phyloP scores from a whole-genome alignment of 1,284 basidiomycete genomes.

The Pseudomicrostroma phylloplanum region DNA sequence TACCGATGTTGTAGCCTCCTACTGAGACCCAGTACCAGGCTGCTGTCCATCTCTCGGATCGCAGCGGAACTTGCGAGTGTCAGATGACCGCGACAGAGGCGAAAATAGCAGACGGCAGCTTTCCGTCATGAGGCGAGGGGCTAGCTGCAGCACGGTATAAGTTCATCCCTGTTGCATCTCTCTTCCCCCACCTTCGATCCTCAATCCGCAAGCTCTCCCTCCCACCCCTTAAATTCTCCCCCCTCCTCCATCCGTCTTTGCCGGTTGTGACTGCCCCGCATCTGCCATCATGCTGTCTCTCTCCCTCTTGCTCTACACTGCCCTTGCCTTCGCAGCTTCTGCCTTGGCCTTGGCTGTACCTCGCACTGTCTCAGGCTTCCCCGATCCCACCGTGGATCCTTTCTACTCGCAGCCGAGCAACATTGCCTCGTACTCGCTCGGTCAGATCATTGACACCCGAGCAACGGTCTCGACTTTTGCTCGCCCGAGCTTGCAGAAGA shows the following conservation, averaged over 20 bases:
- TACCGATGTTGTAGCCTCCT: too few species aligned
- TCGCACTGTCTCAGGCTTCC: neutral
- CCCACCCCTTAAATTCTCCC: too few species aligned
- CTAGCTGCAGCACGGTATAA: too few species aligned
- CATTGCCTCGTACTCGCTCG: conserved; percentile 22
- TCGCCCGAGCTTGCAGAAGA: neutral
- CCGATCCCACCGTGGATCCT: conserved; percentile 26
- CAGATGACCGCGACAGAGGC: too few species aligned
- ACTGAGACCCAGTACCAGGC: too few species aligned
- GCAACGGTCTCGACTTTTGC: conserved; percentile 3
- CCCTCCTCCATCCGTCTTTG: neutral
- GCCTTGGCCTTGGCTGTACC: neutral
- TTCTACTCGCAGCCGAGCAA: conserved; percentile 25
- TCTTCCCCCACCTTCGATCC: too few species aligned
- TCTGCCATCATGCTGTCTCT: neutral
- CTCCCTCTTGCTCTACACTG: neutral
- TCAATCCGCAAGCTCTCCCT: too few species aligned
- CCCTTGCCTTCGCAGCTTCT: conserved; percentile 2
- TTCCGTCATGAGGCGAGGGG: too few species aligned
- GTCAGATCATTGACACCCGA: conserved; percentile 26
- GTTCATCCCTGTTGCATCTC: too few species aligned
- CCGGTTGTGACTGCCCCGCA: neutral
- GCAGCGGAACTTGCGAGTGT: too few species aligned
- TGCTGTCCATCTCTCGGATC: too few species aligned
- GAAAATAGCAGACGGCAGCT: too few species aligned